Percentiles rank a stretch among this genome's conserved stretches.
These are phyloP conservation scores for Rhinocladiella mackenziei DNA, from an alignment of 2,329 filamentous ascomycete genomes.

Conservation along the genomic window DNA sequence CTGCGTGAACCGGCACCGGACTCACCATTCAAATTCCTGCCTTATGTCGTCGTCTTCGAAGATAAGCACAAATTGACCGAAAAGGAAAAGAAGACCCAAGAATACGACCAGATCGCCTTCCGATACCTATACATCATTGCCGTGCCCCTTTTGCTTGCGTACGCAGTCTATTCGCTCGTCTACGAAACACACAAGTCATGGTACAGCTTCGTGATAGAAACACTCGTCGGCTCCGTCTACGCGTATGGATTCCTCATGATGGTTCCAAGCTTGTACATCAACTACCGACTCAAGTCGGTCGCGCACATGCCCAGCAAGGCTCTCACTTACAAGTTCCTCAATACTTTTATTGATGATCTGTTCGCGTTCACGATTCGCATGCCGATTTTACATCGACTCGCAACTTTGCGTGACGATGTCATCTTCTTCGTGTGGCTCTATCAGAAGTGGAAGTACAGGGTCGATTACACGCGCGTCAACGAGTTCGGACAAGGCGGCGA, in stretches of 20 bases:
- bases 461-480: constrained; percentile 89
- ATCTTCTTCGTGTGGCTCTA: constrained; percentile 99
- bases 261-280: constrained; percentile 96
- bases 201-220: constrained; percentile 95
- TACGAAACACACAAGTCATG: constrained; percentile 97
- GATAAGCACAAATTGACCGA: constrained; percentile 96
- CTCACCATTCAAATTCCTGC: constrained; percentile 68
- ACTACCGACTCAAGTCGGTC: constrained; percentile 83
- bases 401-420: constrained; percentile 88
- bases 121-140: constrained; percentile 91
- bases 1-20: constrained; percentile 65
- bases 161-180: constrained; percentile 83
- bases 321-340: constrained; percentile 97
- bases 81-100: constrained; percentile 95
- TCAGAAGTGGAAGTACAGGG: constrained; percentile 86
- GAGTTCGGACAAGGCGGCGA: constrained; percentile 99
- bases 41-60: constrained; percentile 79
- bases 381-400: constrained; percentile 86
- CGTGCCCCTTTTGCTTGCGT: constrained; percentile 82
- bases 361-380: constrained; percentile 99
- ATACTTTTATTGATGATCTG: constrained; percentile 97
- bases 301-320: constrained; percentile 96
- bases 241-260: constrained; percentile 99
- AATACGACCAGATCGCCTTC: constrained; percentile 97
- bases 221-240: constrained; percentile 91